phyloP scores from a whole-genome alignment of 306 rosid genomes.

The Lupinus albus region DNA sequence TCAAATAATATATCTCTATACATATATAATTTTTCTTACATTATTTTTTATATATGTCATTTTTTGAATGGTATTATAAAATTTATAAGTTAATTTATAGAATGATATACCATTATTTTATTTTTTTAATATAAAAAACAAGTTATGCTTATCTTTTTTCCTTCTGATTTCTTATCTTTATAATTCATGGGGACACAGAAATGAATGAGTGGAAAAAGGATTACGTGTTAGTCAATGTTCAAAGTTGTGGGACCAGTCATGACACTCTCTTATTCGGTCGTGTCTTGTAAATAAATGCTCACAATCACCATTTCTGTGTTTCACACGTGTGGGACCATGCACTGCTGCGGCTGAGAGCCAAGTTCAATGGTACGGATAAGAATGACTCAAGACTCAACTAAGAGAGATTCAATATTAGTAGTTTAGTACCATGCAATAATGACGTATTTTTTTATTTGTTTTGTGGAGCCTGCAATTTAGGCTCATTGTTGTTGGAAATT shows the following conservation, averaged over 20 bases:
- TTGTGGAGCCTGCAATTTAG: not conserved
- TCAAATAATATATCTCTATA: too few species aligned
- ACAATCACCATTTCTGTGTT: not conserved
- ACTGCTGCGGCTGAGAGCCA: conserved; percentile 16
- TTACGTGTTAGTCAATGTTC: conserved; percentile 21
- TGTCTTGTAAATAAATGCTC: not conserved
- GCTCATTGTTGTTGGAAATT: not conserved
- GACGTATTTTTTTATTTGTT: not conserved
- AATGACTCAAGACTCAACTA: not conserved
- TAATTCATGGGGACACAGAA: not conserved
- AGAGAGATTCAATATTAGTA: not conserved
- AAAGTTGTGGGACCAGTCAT: conserved; percentile 11
- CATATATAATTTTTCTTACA: too few species aligned
- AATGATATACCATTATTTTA: too few species aligned
- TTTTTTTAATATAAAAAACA: too few species aligned
- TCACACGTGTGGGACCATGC: conserved; percentile 12
- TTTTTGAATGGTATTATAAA: too few species aligned
- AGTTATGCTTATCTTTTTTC: not conserved
- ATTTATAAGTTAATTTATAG: too few species aligned
- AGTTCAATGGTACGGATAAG: conserved; percentile 1
- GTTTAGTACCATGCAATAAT: not conserved
- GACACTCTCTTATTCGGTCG: not conserved
- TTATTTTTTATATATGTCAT: too few species aligned
- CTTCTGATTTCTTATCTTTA: not conserved
- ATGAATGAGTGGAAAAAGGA: not conserved